Percentiles rank a stretch among this genome's conserved stretches.
phyloP scores from a whole-genome alignment of 768 basidiomycete genomes.

The Boletus sp. region DNA sequence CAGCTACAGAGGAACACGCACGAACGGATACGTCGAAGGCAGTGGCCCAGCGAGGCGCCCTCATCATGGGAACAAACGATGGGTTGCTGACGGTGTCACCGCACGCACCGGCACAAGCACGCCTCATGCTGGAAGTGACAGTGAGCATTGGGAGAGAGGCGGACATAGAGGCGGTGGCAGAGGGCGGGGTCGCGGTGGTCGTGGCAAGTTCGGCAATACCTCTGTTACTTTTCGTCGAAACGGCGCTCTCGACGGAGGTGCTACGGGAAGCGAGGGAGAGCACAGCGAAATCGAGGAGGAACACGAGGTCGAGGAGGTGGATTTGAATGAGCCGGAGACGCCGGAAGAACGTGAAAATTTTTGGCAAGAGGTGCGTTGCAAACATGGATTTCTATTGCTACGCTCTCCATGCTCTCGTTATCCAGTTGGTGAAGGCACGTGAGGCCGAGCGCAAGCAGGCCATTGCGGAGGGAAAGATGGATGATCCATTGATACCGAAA shows the following conservation, averaged over 20 bases:
- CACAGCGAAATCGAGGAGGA: constrained; percentile 36
- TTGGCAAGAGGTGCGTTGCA: constrained; percentile 63
- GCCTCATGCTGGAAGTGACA: constrained; percentile 40
- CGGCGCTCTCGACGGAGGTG: constrained; percentile 29
- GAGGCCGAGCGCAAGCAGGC: constrained; percentile 69
- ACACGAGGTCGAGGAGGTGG: constrained; percentile 28
- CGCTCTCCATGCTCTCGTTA: constrained; percentile 22
- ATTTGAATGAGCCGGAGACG: constrained; percentile 54
- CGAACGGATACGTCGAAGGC: constrained; percentile 23
- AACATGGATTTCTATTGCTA: constrained; percentile 6
- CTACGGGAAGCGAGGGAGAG: constrained; percentile 34
- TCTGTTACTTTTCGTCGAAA: constrained; percentile 36
- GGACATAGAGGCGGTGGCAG: constrained; percentile 52
- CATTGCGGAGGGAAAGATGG: constrained; percentile 84
- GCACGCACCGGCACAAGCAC: constrained; percentile 36
- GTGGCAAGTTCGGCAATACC: constrained; percentile 42
- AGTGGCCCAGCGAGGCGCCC: constrained; percentile 24
- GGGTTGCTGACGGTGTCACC: constrained; percentile 45
- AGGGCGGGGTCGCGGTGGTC: constrained; percentile 39
- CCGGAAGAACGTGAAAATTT: constrained; percentile 65
- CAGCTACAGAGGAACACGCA: constrained; percentile 19
- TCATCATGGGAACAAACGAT: constrained; percentile 58
- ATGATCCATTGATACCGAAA: constrained; percentile 77
- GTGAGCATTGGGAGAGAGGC: constrained; percentile 64
- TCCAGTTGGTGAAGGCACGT: constrained; percentile 68